Evolutionary conservation across 805 yeast species (phyloP).

Genomic region (Scheffersomyces ergatensis): DNA sequence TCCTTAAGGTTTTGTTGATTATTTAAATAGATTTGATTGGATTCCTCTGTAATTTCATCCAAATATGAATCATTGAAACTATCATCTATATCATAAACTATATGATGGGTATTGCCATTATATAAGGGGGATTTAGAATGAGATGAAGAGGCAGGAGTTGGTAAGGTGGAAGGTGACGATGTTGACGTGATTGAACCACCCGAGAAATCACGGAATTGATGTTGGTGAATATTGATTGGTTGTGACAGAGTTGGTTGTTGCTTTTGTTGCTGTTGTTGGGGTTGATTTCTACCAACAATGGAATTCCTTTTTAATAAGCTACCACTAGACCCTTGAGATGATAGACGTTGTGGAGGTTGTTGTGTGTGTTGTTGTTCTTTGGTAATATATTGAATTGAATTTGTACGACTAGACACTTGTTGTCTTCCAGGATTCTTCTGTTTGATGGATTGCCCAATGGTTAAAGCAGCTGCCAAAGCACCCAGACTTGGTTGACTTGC

Average conservation of each 20-base stretch:
- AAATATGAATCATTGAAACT: conserved; percentile 28
- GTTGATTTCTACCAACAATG: conserved; percentile 4
- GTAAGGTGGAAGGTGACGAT: conserved; percentile 2
- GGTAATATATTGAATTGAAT: background rate
- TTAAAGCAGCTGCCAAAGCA: conserved; percentile 45
- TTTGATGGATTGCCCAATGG: conserved; percentile 33
- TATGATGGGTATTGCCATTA: background rate
- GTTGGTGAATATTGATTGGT: background rate
- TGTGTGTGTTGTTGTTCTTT: background rate
- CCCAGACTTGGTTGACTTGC: conserved; percentile 32
- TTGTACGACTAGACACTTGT: conserved; percentile 3
- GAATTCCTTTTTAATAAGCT: conserved; percentile 12
- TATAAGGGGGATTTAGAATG: conserved; percentile 2
- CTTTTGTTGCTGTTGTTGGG: conserved; percentile 4
- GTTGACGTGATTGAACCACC: conserved; percentile 6
- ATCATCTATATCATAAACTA: conserved; percentile 24
- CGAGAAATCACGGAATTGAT: conserved; percentile 8
- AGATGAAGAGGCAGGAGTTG: conserved; percentile 7
- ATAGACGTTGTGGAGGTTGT: conserved; percentile 1
- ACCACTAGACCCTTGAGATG: conserved; percentile 1
- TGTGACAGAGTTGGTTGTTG: too few relatives aligned
- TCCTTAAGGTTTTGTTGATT: conserved; percentile 35
- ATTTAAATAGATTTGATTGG: conserved; percentile 15
- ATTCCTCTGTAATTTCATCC: conserved; percentile 29
- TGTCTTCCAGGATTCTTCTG: conserved; percentile 1